Base-by-base conservation (phyloP, 805 yeast genomes). In the Pichia exigua region DNA sequence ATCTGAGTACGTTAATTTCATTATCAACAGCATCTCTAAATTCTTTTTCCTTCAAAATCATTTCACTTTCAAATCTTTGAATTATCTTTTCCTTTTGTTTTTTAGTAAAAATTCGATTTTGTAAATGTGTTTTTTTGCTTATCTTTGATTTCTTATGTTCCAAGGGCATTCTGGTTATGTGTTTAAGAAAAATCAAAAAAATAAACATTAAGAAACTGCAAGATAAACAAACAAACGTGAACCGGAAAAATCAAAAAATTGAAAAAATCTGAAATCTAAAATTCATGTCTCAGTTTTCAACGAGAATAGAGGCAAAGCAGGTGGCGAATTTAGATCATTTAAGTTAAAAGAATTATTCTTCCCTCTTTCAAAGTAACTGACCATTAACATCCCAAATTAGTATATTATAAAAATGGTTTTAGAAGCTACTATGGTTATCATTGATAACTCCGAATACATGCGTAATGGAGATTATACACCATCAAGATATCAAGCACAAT, bases 381-480 rank as follows among this genome's bases (percentile, higher is more conserved):
- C 9, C 28, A 26, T 26, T 26, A 26, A 26, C 9, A 26, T 7
- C 28, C 5, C 28, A 26, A 26, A 26, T 26, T 26, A 28, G 11
- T 10, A 28, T 2, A 44, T 8, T 7, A 11, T 18, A 44, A 54
- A 64, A 50, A 90, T 90, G 97, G 97, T 85, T 57, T 78, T 91
- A 62, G 99, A 94, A 72, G 98, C 98, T 57, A 87, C 97, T 17
- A 91, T 94, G 86, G 79, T 94, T 56, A 88, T 90, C 63, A 79
- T 94, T 64, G 99, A 94, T 74, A 92, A 90, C 75, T 89, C 97
- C 48, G 99, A 94, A 72, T 92, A 77, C 69, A 87, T 91, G 81
- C 78, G 99, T 63, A 94, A 94, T 66, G 99, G 98, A 32, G 99
- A 94, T 68, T 94, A 84, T 63, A 77, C 87, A 39, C 82, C 95